Evolutionary conservation across 169 alveolate genomes (phyloP), one percentile per base, ranked within the genome.

Genomic region (Babesia gibsoni): DNA sequence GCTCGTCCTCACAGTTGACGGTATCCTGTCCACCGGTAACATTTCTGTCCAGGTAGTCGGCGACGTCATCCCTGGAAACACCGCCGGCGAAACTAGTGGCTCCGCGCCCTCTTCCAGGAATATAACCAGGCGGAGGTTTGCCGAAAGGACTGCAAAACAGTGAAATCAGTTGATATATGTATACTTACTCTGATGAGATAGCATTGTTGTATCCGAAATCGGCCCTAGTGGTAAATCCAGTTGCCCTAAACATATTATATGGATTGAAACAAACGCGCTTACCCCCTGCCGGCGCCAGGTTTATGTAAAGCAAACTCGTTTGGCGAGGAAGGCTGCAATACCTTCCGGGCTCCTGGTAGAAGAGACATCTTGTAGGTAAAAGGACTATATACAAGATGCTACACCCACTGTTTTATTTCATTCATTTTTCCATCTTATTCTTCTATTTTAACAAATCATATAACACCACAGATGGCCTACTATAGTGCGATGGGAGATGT

Each of bases 1-100:
- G 80, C 61, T 92, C 97, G 46, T 89, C 84, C 80, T 93, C 97
- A 7, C 99, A 98, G 48, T 94, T 86, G 90, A 96, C 94, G 53
- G 94, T 93, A 77, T 96, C 98, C 85, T 87, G 95, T 42, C 90
- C 95, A 14, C 74, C 77, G 30, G 93, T 87, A 53, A 94, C 98
- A 35, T 95, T 82, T 30, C 81, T 78, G 65, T 96, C 98, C 30
- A 89, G 88, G 10, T 89, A 74, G 46, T 84, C 90, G n/a, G 91
- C 89, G 18, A 89, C 88, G 37, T 92, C 99, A 68, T 98, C 99
- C 48, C 98, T 91, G 67, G 98, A 97, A 8, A 96, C 97, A 48
- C 99, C 97, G 9, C 99, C 98, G 3, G 98, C 97, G 79, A 95
- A 94, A n/a, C 98, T 97, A 4, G 96, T 95, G 4, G 98, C 98